These are phyloP conservation scores for Gaeumannomyces sp. DNA, from an alignment of 2,329 filamentous ascomycete species.

Conservation along the genomic window DNA sequence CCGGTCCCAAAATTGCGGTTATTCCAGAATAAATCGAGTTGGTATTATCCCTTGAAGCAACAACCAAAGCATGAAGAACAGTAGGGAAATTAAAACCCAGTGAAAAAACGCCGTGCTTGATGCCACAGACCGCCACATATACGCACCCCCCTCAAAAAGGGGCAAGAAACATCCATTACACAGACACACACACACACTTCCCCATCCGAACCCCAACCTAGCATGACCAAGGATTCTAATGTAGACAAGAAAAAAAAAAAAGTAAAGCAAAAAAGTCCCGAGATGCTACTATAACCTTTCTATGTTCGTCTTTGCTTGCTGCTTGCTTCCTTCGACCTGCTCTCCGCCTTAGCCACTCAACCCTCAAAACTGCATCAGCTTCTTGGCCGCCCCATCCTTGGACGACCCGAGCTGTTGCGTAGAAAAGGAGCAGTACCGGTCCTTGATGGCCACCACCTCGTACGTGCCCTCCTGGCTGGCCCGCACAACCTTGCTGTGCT, in stretches of 20 bases:
- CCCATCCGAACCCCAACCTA: neutral
- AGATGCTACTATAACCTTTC: neutral
- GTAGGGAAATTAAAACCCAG: neutral
- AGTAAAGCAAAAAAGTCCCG: neutral
- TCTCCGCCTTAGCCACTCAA: too few species aligned
- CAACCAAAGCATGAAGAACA: neutral
- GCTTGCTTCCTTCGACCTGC: neutral
- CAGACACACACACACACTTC: neutral
- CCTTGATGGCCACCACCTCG: conserved; percentile 94
- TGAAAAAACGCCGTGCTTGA: neutral
- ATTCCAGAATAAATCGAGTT: neutral
- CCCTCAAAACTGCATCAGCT: conserved; percentile 24
- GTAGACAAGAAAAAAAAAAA: neutral
- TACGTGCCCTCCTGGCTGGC: conserved; percentile 95
- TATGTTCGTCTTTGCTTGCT: neutral
- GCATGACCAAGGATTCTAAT: neutral
- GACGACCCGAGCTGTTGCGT: conserved; percentile 52
- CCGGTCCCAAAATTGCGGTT: neutral
- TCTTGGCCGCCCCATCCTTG: conserved; percentile 27
- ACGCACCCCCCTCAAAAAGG: neutral
- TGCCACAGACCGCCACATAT: neutral
- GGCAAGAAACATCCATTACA: too few species aligned
- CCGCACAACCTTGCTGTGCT: conserved; percentile 72
- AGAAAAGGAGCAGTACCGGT: conserved; percentile 84
- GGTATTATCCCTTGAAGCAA: neutral